Percentiles rank a stretch among this genome's conserved stretches.
Conservation (phyloP, 2,329 filamentous ascomycete species). For the Epichloe glyceriae region DNA sequence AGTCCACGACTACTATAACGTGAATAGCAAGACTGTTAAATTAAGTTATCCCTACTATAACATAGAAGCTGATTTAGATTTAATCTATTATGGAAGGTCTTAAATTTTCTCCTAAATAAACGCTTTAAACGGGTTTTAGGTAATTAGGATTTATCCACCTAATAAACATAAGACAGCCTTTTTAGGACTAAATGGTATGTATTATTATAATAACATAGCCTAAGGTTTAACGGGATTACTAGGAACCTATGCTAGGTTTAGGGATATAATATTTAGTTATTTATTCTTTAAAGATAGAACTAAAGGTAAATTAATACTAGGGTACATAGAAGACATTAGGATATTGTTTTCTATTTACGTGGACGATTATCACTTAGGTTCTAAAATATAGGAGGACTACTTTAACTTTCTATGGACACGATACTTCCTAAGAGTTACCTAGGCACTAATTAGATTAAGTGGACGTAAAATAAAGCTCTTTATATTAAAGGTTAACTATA, state of each 20-base stretch:
- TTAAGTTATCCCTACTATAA: too few relatives aligned
- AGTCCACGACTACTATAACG: background rate
- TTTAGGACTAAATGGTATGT: background rate
- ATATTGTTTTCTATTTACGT: background rate
- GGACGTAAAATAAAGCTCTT: background rate
- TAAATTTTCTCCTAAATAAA: background rate
- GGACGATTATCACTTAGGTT: background rate
- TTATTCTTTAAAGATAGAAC: background rate
- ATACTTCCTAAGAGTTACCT: background rate
- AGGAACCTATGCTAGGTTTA: background rate
- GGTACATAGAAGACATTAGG: background rate
- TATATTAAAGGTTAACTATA: background rate
- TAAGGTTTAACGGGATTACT: background rate
- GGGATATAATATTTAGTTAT: background rate
- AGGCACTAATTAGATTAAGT: background rate
- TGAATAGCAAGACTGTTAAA: too few relatives aligned
- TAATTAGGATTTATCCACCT: background rate
- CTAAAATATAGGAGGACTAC: background rate
- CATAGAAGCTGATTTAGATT: background rate
- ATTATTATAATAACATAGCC: background rate
- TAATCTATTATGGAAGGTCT: background rate
- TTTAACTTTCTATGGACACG: background rate
- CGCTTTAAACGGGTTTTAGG: background rate
- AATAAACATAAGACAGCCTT: background rate
- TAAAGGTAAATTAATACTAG: background rate